Percentiles rank a stretch among this genome's conserved stretches.
These are phyloP conservation scores for Phytopythium oedochilum DNA, from an alignment of 352 stramenopile genomes.

Conservation along the genomic window DNA sequence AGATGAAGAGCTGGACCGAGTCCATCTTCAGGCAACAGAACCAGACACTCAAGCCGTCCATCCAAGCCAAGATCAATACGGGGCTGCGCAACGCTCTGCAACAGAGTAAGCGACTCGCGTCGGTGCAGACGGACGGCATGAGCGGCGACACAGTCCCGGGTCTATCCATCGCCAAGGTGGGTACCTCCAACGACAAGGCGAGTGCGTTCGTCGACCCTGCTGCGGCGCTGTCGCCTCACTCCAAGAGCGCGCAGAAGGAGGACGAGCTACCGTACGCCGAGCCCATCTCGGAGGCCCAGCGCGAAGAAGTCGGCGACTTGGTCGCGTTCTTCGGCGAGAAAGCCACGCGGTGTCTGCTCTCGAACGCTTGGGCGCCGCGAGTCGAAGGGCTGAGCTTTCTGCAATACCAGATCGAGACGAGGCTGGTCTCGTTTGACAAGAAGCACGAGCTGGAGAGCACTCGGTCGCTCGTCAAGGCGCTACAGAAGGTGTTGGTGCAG, in stretches of 20 bases:
- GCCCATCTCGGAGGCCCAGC: slow-evolving; percentile 58
- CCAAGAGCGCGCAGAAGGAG: slow-evolving; percentile 56
- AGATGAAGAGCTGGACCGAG: slow-evolving; percentile 72
- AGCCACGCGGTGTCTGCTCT: slow-evolving; percentile 68
- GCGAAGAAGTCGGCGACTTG: slow-evolving; percentile 36
- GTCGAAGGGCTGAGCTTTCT: slow-evolving; percentile 77
- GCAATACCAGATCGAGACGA: slow-evolving; percentile 58
- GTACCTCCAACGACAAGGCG: not conserved
- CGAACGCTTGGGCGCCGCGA: slow-evolving; percentile 73
- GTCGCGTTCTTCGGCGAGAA: slow-evolving; percentile 67
- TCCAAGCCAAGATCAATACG: slow-evolving; percentile 82
- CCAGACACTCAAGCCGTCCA: slow-evolving; percentile 58
- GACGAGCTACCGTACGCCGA: slow-evolving; percentile 79
- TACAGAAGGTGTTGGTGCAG: slow-evolving; percentile 53
- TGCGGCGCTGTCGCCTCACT: slow-evolving; percentile 23
- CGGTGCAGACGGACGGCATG: slow-evolving; percentile 3
- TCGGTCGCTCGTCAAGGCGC: slow-evolving; percentile 21
- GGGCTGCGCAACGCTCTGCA: slow-evolving; percentile 61
- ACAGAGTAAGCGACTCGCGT: slow-evolving; percentile 56
- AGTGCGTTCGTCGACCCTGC: slow-evolving; percentile 18
- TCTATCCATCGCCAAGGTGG: not conserved
- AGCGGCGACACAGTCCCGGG: not conserved
- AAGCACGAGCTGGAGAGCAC: not conserved
- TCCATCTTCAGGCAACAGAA: slow-evolving; percentile 74
- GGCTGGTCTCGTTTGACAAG: slow-evolving; percentile 38